Evolutionary conservation across 768 basidiomycete genomes (phyloP).

Genomic region (Mycena albidolilacea): DNA sequence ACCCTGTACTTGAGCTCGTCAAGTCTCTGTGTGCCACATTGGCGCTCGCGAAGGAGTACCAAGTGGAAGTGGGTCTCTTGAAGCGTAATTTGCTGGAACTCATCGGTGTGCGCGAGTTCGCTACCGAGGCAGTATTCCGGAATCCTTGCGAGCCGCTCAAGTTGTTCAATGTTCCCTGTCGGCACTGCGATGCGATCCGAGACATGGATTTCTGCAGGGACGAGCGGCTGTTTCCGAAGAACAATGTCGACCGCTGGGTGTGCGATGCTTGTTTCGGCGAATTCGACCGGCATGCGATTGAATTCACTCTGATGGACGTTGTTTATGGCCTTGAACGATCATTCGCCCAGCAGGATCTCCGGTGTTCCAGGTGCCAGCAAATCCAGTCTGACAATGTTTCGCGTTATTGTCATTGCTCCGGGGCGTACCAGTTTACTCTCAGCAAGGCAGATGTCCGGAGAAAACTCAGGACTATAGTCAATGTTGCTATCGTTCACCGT

Average conservation of each 20-base stretch:
- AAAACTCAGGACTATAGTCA: constrained; percentile 85
- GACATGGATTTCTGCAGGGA: constrained; percentile 98
- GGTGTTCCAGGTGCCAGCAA: constrained; percentile 91
- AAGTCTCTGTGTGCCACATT: constrained; percentile 91
- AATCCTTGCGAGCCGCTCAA: constrained; percentile 94
- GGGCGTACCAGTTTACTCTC: constrained; percentile 80
- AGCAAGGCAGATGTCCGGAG: constrained; percentile 81
- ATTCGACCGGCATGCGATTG: constrained; percentile 91
- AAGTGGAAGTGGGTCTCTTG: constrained; percentile 89
- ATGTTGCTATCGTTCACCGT: constrained; percentile 84
- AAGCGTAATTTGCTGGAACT: constrained; percentile 93
- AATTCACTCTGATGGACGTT: constrained; percentile 86
- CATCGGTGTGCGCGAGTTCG: constrained; percentile 89
- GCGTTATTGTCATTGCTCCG: constrained; percentile 90
- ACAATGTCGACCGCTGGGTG: constrained; percentile 72
- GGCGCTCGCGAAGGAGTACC: constrained; percentile 82
- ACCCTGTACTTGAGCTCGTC: constrained; percentile 90
- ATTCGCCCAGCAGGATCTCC: constrained; percentile 91
- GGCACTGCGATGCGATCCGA: constrained; percentile 85
- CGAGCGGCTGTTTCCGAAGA: constrained; percentile 79
- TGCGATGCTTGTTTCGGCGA: constrained; percentile 85
- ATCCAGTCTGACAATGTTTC: constrained; percentile 92
- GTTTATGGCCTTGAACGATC: constrained; percentile 78
- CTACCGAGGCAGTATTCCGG: constrained; percentile 85
- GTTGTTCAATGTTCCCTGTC: constrained; percentile 89